Evolutionary conservation across 306 rosid species (phyloP).

Genomic region (Betula pendula): DNA sequence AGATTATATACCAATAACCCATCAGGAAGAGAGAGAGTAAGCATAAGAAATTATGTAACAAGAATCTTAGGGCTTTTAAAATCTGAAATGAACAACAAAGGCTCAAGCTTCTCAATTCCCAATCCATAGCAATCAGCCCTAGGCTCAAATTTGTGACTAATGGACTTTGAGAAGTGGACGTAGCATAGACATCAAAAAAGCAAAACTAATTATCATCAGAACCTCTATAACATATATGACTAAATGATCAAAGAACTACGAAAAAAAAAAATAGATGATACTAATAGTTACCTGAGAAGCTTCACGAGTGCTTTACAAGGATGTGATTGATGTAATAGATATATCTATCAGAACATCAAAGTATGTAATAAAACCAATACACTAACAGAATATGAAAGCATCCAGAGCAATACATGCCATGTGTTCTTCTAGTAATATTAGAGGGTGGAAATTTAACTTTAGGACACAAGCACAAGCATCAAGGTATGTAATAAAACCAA

Average conservation of each 20-base stretch:
- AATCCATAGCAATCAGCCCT: too few relatives aligned
- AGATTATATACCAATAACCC: not conserved
- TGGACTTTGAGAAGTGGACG: too few relatives aligned
- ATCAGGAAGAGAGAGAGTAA: not conserved
- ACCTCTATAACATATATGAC: not conserved
- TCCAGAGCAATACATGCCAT: too few relatives aligned
- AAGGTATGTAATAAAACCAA: too few relatives aligned
- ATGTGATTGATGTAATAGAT: not conserved
- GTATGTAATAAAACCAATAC: too few relatives aligned
- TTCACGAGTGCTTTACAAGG: not conserved
- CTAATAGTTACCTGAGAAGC: not conserved
- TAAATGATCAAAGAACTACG: not conserved
- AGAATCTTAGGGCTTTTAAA: conserved; percentile 4
- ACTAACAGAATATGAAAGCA: too few relatives aligned
- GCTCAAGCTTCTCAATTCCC: conserved; percentile 5
- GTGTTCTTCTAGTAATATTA: too few relatives aligned
- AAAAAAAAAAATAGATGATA: not conserved
- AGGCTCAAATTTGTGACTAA: too few relatives aligned
- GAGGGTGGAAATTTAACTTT: too few relatives aligned
- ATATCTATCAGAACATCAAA: too few relatives aligned
- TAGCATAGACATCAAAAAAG: not conserved
- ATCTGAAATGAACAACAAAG: not conserved
- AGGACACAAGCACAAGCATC: too few relatives aligned
- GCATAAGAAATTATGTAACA: not conserved
- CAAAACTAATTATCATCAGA: conserved; percentile 6